These are phyloP conservation scores for Eucalyptus pauciflora DNA, from an alignment of 345 rosid genomes.

Conservation along the genomic window DNA sequence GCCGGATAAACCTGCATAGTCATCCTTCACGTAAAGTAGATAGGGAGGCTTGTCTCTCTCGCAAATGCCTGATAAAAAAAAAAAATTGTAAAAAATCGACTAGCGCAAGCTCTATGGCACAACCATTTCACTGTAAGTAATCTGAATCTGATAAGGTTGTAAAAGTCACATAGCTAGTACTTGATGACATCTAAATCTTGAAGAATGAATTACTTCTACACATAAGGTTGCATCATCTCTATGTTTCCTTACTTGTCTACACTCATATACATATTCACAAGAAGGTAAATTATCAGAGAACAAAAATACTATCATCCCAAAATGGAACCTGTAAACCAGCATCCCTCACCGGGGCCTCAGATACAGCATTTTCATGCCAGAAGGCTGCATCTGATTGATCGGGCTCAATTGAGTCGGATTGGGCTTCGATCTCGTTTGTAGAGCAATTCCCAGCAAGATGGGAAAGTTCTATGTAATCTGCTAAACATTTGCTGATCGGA, in stretches of 20 bases:
- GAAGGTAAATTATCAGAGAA: not conserved
- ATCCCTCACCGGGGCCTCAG: not conserved
- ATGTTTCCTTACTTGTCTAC: not conserved
- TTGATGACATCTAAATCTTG: not conserved
- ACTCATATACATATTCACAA: not conserved
- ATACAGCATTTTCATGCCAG: slow-evolving; percentile 8
- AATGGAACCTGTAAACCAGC: not conserved
- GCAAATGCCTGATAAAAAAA: not conserved
- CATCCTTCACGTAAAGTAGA: not conserved
- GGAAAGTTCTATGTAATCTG: not conserved
- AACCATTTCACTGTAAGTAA: not conserved
- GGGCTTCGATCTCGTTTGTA: no score
- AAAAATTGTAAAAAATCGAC: not conserved
- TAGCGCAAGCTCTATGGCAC: not conserved
- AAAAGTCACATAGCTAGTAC: not conserved
- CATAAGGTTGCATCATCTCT: not conserved
- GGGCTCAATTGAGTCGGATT: not conserved
- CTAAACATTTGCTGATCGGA: not conserved
- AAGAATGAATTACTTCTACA: not conserved
- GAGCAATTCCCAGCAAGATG: not conserved
- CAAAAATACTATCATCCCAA: not conserved
- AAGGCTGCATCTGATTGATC: slow-evolving; percentile 3
- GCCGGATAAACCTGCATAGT: not conserved
- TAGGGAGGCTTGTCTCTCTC: not conserved
- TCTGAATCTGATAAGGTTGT: not conserved